Base-by-base conservation (phyloP, 192 early-diverging fungal species). In the Thamnidium elegans region DNA sequence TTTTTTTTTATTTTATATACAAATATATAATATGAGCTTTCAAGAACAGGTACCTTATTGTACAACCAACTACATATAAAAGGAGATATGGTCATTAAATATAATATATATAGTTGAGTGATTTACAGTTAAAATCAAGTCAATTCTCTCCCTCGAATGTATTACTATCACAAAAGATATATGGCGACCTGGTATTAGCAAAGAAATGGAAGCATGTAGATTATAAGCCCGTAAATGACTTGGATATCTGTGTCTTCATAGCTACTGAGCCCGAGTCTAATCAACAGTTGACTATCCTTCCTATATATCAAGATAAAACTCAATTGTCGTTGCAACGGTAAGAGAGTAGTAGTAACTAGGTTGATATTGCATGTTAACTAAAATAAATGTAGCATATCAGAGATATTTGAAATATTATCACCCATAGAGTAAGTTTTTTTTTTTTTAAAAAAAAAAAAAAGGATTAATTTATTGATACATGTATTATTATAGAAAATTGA, bases 401-500 rank as follows among this genome's bases (percentile, higher is more conserved):
- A 39, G 9, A 39, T 39, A 39, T 39, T 39, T 39, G 36, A 39
- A 39, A 39, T 39, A 39, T 39, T 39, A 39, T 39, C 36, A 6
- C 36, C 36, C 5, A 6, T 39, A 3, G 36, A 39, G 36, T 39
- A 39, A 39, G 36, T 1, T 6, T 39, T 39, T 39, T 39, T 39
- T 39, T 39, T 39, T 39, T 39, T 36, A 4, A 36, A 36, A n/a
- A 39, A 39, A 39, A 39, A 39, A 39, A 39, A 39, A 39, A 39
- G 36, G 4, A 39, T 10, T 9, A 39, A 8, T 61, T 45, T 43
- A 20, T 30, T 62, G 45, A 21, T 63, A 13, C 34, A 23, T 39
- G 4, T 20, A 4, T 23, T 17, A 7, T 20, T 6, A 30, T 36
- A 67, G 65, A 10, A 42, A 59, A 39, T 43, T 67, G 2, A 67